Evolutionary conservation across 148 eudicot genomes (phyloP).

Genomic region (Chenopodium quinoa): DNA sequence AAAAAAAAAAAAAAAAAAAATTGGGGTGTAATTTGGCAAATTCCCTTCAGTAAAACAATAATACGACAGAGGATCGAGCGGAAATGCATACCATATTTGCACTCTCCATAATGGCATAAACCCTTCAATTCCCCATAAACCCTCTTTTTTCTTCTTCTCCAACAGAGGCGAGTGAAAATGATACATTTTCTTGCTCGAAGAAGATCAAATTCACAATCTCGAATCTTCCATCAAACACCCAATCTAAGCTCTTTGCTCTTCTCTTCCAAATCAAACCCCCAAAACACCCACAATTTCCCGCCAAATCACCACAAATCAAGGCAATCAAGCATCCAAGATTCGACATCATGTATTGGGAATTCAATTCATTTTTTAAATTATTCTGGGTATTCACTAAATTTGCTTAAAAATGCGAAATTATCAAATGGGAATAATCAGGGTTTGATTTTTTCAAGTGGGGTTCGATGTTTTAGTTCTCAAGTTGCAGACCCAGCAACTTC

Average conservation of each 20-base stretch:
- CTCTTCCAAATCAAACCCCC: conserved; percentile 30
- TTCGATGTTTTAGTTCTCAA: conserved; percentile 50
- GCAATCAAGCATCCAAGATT: conserved; percentile 20
- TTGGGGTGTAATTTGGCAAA: no score
- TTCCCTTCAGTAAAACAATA: no score
- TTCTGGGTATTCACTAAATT: conserved; percentile 26
- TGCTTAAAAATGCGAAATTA: conserved; percentile 5
- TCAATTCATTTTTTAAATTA: conserved; percentile 12
- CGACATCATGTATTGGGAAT: conserved; percentile 21
- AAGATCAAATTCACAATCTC: conserved; percentile 32
- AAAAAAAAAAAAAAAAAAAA: no score
- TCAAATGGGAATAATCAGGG: conserved; percentile 33
- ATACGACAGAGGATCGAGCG: no score
- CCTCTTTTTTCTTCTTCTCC: background rate
- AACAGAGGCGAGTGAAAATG: conserved; percentile 28
- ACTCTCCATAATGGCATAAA: background rate
- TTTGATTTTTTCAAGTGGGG: conserved; percentile 2
- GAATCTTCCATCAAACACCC: conserved; percentile 28
- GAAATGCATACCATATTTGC: background rate
- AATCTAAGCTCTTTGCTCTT: conserved; percentile 12
- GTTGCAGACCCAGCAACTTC: conserved; percentile 62
- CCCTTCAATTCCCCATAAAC: conserved; percentile 7
- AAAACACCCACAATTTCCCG: conserved; percentile 11
- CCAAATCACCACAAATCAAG: conserved; percentile 8
- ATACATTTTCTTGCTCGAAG: conserved; percentile 33